Conservation (phyloP, 106 monocot species). For the Dendrobium catenatum region DNA sequence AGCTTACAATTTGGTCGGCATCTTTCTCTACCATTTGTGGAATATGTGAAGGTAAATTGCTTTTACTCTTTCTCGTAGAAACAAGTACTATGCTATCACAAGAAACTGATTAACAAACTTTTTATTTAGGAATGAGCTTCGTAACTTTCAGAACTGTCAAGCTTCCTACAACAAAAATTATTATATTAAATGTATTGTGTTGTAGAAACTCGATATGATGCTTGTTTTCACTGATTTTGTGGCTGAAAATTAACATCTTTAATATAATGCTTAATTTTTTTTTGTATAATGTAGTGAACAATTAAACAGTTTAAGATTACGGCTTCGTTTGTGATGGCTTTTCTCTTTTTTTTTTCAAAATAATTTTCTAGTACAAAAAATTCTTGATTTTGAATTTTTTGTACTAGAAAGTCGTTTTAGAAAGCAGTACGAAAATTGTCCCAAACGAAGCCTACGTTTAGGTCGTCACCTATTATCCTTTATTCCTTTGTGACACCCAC, state of each 20-base stretch:
- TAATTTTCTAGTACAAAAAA: no score
- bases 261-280: no score
- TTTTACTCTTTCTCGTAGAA: neutral
- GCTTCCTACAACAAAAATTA: neutral
- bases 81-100: neutral
- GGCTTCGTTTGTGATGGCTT: no score
- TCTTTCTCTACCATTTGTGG: slow-evolving; percentile 69
- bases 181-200: neutral
- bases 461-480: no score
- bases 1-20: slow-evolving; percentile 56
- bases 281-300: no score
- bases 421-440: no score
- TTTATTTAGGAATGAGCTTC: slow-evolving; percentile 1
- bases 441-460: no score
- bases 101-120: neutral
- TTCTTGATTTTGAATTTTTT: no score
- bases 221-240: neutral
- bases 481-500: no score
- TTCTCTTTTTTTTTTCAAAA: no score
- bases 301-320: no score
- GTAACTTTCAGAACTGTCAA: neutral
- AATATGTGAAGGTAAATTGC: slow-evolving; percentile 66
- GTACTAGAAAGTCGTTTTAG: no score
- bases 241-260: neutral
- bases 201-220: neutral